phyloP scores from a whole-genome alignment of 306 rosid species.

The Mimosa pudica region DNA sequence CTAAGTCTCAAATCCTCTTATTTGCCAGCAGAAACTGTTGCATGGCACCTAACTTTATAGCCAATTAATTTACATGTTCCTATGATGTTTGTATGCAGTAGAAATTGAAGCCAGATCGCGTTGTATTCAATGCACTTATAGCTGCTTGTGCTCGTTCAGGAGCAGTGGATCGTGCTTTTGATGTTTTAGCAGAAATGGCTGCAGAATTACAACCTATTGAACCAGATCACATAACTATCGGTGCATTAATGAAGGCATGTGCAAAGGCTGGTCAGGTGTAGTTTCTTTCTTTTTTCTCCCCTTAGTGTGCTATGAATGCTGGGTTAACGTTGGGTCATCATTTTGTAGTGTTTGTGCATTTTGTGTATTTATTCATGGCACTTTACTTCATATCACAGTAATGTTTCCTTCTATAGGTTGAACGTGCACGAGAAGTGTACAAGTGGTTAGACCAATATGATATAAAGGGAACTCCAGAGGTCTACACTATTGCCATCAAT shows the following conservation, averaged over 20 bases:
- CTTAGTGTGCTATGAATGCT: neutral
- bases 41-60: constrained; percentile 18
- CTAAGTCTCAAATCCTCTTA: constrained; percentile 1
- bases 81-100: constrained; percentile 85
- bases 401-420: constrained; percentile 55
- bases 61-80: constrained; percentile 52
- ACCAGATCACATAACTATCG: constrained; percentile 90
- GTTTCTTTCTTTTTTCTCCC: constrained; percentile 25
- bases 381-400: constrained; percentile 19
- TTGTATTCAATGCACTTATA: constrained; percentile 98
- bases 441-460: constrained; percentile 69
- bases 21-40: constrained; percentile 13
- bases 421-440: constrained; percentile 82
- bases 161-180: constrained; percentile 98
- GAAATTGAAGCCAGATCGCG: constrained; percentile 99
- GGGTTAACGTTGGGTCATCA: constrained; percentile 13
- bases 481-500: constrained; percentile 91
- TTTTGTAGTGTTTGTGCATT: constrained; percentile 20
- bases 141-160: constrained; percentile 97
- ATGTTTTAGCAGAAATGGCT: constrained; percentile 89
- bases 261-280: constrained; percentile 88
- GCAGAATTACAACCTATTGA: constrained; percentile 80
- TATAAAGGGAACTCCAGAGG: constrained; percentile 87
- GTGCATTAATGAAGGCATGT: constrained; percentile 92
- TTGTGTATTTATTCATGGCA: constrained; percentile 21